phyloP scores from a whole-genome alignment of 164 flowering plant genomes.

The Tinospora cordifolia region DNA sequence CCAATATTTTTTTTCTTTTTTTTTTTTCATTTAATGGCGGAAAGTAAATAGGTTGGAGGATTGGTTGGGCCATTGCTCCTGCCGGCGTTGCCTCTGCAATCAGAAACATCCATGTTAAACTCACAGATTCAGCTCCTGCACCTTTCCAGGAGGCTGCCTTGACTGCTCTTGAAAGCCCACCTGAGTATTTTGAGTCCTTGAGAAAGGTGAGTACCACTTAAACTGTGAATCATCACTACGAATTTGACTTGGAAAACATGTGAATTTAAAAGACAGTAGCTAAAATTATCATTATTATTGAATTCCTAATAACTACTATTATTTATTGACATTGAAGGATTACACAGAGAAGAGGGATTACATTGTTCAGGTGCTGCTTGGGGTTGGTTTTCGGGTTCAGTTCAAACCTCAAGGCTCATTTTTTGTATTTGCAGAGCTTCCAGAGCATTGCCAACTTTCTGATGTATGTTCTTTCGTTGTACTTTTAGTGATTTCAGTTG shows the following conservation, averaged over 20 bases:
- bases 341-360: conserved; percentile 56
- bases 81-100: conserved; percentile 60
- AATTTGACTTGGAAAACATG: background rate
- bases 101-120: conserved; percentile 58
- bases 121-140: conserved; percentile 86
- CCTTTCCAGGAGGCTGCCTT: conserved; percentile 87
- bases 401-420: conserved; percentile 67
- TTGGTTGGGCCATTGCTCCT: conserved; percentile 88
- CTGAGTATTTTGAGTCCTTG: conserved; percentile 43
- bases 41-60: conserved; percentile 64
- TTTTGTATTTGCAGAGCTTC: conserved; percentile 74
- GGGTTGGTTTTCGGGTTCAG: conserved; percentile 45
- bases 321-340: conserved; percentile 31
- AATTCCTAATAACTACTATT: background rate
- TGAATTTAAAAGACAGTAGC: background rate
- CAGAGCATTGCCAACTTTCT: conserved; percentile 46
- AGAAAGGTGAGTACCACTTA: conserved; percentile 32
- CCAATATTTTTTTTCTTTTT: background rate
- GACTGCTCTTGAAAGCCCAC: conserved; percentile 55
- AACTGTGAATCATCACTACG: conserved; percentile 1
- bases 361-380: conserved; percentile 38
- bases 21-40: conserved; percentile 2
- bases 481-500: background rate
- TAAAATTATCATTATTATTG: background rate
- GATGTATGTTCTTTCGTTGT: conserved; percentile 45